These are phyloP conservation scores for Fraxinus xanthoxyloides DNA, from an alignment of 305 asterid genomes.

Conservation along the genomic window DNA sequence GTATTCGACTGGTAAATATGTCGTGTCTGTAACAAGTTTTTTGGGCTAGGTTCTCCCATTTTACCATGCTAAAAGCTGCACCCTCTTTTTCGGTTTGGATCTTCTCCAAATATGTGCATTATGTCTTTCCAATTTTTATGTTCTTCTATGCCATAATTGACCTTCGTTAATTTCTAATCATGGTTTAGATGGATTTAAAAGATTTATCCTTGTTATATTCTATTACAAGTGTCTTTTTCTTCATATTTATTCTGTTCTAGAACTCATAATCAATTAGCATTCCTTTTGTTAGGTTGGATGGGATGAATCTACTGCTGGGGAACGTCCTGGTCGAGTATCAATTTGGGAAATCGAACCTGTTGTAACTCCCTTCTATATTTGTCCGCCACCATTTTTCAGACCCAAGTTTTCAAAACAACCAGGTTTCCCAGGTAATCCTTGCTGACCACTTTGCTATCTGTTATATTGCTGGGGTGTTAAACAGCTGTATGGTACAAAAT, in stretches of 20 bases:
- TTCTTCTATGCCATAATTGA: background rate
- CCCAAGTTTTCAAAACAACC: constrained; percentile 79
- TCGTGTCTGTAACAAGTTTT: background rate
- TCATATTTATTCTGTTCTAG: background rate
- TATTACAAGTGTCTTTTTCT: background rate
- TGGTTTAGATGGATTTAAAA: background rate
- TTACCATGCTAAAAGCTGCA: background rate
- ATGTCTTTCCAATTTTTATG: background rate
- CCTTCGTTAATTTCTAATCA: background rate
- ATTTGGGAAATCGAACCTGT: constrained; percentile 93
- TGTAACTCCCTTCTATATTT: constrained; percentile 88
- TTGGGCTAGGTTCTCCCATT: background rate
- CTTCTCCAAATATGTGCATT: background rate
- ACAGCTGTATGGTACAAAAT: background rate
- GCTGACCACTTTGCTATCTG: background rate
- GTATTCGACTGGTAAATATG: background rate
- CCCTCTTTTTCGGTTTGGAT: background rate
- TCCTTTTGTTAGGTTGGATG: constrained; percentile 72
- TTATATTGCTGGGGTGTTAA: background rate
- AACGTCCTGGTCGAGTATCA: constrained; percentile 86
- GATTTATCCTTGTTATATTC: background rate
- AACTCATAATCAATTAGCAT: background rate
- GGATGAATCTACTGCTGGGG: constrained; percentile 99
- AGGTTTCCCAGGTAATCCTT: constrained; percentile 62
- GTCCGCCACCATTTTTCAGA: constrained; percentile 91